Percentiles rank a stretch among this genome's conserved stretches.
Conservation (phyloP, 75 land plant species). For the Gnetum montanum region DNA sequence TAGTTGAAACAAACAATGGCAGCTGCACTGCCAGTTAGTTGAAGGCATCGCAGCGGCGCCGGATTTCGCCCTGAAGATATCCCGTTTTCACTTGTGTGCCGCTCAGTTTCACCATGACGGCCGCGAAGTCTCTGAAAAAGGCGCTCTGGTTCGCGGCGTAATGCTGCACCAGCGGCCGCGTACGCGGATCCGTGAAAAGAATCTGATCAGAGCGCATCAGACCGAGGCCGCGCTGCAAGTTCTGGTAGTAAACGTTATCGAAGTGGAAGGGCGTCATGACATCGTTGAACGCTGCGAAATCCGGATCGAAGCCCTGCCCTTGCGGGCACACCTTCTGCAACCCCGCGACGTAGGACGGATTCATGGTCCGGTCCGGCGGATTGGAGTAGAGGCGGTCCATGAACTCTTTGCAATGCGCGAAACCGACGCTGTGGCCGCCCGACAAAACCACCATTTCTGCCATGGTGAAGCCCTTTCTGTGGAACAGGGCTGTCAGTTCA, state of each 20-base stretch:
- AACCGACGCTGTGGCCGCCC: constrained; percentile 51
- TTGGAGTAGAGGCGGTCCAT: constrained; percentile 11
- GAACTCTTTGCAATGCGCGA: constrained; percentile 53
- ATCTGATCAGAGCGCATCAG: constrained; percentile 40
- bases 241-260: constrained; percentile 52
- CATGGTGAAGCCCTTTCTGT: constrained; percentile 31
- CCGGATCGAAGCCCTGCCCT: constrained; percentile 23
- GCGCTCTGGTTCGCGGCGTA: constrained; percentile 39
- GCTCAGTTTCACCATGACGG: constrained; percentile 52
- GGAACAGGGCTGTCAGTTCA: constrained; percentile 26
- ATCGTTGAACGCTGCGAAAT: constrained; percentile 52
- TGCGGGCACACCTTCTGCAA: constrained; percentile 41
- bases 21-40: no score
- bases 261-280: constrained; percentile 50
- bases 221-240: constrained; percentile 34
- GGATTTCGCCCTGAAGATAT: constrained; percentile 37
- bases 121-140: constrained; percentile 46
- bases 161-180: constrained; percentile 31
- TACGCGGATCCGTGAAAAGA: constrained; percentile 24
- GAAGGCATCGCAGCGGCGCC: constrained; percentile 41
- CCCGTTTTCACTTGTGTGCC: constrained; percentile 36
- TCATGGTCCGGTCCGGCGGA: constrained; percentile 23
- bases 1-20: no score
- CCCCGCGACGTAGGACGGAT: constrained; percentile 27
- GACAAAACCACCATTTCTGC: constrained; percentile 49